Conservation (phyloP, 164 flowering plant genomes). For the Stephania cephalantha region DNA sequence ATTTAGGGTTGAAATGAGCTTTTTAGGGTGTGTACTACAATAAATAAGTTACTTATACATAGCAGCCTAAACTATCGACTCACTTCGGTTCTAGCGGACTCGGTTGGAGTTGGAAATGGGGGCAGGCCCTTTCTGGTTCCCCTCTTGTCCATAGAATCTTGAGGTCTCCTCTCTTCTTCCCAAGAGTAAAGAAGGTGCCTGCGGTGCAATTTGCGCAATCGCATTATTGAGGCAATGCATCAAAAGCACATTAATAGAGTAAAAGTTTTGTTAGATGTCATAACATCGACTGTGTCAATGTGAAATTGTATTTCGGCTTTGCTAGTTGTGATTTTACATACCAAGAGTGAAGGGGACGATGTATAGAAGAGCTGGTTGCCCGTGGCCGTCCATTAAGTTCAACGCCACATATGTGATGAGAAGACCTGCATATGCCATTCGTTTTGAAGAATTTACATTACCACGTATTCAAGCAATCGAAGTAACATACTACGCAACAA, state of each 20-base stretch:
- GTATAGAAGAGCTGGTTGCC: conserved; percentile 92
- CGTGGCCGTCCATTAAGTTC: conserved; percentile 94
- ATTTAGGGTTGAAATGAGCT: not conserved
- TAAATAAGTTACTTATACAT: not conserved
- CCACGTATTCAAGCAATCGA: not conserved
- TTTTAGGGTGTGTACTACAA: not conserved
- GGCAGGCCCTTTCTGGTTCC: conserved; percentile 63
- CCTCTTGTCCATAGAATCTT: conserved; percentile 59
- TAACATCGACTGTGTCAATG: too few relatives aligned
- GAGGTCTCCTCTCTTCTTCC: conserved; percentile 63
- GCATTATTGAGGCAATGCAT: not conserved
- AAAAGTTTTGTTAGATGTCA: not conserved
- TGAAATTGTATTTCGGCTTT: not conserved
- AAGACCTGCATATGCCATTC: conserved; percentile 49
- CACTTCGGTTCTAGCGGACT: conserved; percentile 17
- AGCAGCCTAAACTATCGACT: not conserved
- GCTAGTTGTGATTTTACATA: conserved; percentile 21
- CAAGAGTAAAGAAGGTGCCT: conserved; percentile 49
- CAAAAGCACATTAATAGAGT: not conserved
- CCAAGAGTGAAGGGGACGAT: conserved; percentile 89
- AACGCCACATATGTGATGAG: conserved; percentile 78
- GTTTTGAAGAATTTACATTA: not conserved
- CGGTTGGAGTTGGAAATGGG: conserved; percentile 51
- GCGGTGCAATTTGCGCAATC: not conserved
- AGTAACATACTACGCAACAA: not conserved